Conservation (phyloP, 2,329 filamentous ascomycete genomes). For the Chaetomium sp. region DNA sequence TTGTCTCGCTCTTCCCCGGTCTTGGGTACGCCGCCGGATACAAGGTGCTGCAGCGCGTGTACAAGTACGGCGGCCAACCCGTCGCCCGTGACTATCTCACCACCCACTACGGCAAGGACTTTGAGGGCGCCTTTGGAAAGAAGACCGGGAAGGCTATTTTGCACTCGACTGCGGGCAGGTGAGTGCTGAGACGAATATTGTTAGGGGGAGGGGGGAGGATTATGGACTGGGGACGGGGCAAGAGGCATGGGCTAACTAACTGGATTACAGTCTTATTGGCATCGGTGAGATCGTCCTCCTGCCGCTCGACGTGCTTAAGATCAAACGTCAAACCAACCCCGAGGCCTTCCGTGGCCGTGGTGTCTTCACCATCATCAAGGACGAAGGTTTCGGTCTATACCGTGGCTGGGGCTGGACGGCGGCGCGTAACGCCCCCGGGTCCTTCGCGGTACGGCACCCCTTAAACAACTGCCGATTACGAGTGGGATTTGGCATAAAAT, state of each 20-base stretch:
- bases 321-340: slow-evolving; percentile 98
- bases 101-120: slow-evolving; percentile 70
- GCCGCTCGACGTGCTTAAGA: slow-evolving; percentile 95
- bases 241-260: slow-evolving; percentile 1
- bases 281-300: slow-evolving; percentile 96
- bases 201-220: slow-evolving; percentile 32
- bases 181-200: background rate
- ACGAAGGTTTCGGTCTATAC: slow-evolving; percentile 94
- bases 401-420: slow-evolving; percentile 97
- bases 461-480: background rate
- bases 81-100: slow-evolving; percentile 86
- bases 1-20: slow-evolving; percentile 93
- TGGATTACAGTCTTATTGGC: slow-evolving; percentile 65
- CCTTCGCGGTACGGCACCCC: slow-evolving; percentile 70
- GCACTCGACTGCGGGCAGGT: slow-evolving; percentile 93
- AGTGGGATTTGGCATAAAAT: no score
- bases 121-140: slow-evolving; percentile 87
- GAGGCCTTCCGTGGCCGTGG: slow-evolving; percentile 95
- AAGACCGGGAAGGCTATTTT: slow-evolving; percentile 97
- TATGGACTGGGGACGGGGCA: background rate
- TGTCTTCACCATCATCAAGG: slow-evolving; percentile 78
- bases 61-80: slow-evolving; percentile 98
- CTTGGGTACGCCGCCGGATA: slow-evolving; percentile 96
- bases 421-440: slow-evolving; percentile 91
- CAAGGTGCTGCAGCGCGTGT: slow-evolving; percentile 94